A percentile compares a stretch with the other conserved stretches of the same genome.
These are phyloP conservation scores for Aristolochia californica DNA, from an alignment of 164 flowering plant species.

Conservation along the genomic window DNA sequence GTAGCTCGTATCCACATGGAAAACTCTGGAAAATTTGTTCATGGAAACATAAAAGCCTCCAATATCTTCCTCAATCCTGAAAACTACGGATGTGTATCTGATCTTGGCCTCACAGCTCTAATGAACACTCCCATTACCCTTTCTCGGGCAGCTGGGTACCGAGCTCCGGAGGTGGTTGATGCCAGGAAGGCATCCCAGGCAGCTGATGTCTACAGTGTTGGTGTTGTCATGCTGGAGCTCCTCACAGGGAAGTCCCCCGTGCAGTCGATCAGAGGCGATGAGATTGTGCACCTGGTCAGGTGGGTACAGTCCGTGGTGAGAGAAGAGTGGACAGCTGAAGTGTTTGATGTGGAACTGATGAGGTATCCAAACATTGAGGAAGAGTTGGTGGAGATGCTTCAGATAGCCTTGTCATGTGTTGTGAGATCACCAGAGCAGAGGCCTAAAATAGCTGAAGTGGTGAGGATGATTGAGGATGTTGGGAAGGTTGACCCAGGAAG, in stretches of 20 bases:
- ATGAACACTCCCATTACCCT: constrained; percentile 39
- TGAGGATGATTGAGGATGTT: constrained; percentile 59
- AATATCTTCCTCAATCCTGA: constrained; percentile 68
- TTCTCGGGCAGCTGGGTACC: constrained; percentile 45
- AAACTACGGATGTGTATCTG: constrained; percentile 65
- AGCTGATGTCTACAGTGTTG: constrained; percentile 81
- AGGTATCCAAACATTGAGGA: constrained; percentile 73
- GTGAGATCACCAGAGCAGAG: constrained; percentile 61
- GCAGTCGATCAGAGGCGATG: constrained; percentile 39
- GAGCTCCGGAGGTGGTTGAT: constrained; percentile 81
- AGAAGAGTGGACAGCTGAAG: constrained; percentile 97
- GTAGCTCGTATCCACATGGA: constrained; percentile 48
- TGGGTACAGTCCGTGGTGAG: constrained; percentile 92
- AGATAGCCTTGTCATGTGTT: constrained; percentile 66
- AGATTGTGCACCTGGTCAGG: constrained; percentile 59
- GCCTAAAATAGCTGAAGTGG: constrained; percentile 59
- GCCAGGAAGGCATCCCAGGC: constrained; percentile 50
- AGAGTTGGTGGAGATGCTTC: constrained; percentile 82
- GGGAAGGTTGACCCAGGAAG: constrained; percentile 28
- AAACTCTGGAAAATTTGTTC: constrained; percentile 31
- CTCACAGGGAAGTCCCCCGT: constrained; percentile 75
- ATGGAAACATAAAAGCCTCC: constrained; percentile 76
- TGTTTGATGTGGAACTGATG: constrained; percentile 75
- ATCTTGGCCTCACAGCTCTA: constrained; percentile 55
- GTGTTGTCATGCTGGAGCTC: constrained; percentile 75